phyloP scores from a whole-genome alignment of 2,329 filamentous ascomycete species.

The Alternaria sp. region DNA sequence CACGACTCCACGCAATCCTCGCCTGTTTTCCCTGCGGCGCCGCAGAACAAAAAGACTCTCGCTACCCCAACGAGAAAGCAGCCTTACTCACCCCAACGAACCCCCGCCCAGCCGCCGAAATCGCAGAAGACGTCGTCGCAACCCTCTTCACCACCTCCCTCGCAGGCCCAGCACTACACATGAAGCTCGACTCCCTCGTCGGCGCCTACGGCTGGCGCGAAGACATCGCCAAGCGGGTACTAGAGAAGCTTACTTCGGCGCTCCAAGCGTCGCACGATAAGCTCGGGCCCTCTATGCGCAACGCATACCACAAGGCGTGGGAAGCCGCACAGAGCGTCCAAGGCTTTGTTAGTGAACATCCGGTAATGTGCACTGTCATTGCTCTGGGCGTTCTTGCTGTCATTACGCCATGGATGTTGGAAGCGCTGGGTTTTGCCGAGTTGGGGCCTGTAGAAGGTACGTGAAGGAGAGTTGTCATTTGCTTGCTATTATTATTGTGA shows the following conservation, averaged over 20 bases:
- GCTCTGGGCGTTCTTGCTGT: constrained; percentile 43
- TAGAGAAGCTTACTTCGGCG: constrained; percentile 38
- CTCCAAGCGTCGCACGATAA: constrained; percentile 33
- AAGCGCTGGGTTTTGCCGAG: constrained; percentile 46
- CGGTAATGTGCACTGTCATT: constrained; percentile 39
- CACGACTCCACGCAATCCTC: constrained; percentile 25
- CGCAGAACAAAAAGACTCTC: background rate
- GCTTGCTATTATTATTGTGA: background rate
- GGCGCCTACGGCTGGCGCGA: constrained; percentile 43
- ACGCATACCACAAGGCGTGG: constrained; percentile 38
- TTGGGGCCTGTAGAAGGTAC: constrained; percentile 44
- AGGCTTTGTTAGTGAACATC: constrained; percentile 45
- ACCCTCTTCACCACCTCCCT: constrained; percentile 30
- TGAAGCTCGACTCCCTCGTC: constrained; percentile 39
- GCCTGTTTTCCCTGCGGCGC: constrained; percentile 22
- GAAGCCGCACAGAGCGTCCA: constrained; percentile 33
- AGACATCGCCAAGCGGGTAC: constrained; percentile 39
- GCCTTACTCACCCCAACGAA: constrained; percentile 10
- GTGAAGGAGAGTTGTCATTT: constrained; percentile 6
- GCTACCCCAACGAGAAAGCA: constrained; percentile 27
- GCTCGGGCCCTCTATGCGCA: constrained; percentile 34
- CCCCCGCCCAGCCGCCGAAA: constrained; percentile 18
- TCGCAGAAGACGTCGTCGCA: constrained; percentile 32
- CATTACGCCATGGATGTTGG: constrained; percentile 41
- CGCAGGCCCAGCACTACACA: constrained; percentile 26